These are phyloP conservation scores for Chaetothyriales sp. DNA, from an alignment of 2,329 filamentous ascomycete species.

Conservation along the genomic window DNA sequence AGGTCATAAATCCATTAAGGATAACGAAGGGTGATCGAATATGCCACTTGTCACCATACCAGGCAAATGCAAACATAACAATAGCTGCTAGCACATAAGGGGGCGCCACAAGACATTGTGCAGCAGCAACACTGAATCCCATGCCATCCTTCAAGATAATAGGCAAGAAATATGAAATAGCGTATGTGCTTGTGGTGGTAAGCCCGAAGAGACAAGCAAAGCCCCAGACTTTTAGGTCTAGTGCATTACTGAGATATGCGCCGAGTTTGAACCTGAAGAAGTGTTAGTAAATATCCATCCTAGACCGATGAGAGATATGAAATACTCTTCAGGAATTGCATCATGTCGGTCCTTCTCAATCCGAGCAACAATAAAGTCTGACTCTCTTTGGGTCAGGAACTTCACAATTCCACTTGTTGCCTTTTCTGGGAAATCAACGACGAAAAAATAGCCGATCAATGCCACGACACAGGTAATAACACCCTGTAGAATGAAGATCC, in stretches of 20 bases:
- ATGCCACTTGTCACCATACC: constrained; percentile 51
- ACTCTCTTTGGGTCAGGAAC: constrained; percentile 21
- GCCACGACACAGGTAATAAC: constrained; percentile 27
- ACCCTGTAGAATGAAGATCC: constrained; percentile 15
- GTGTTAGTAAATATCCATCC: background rate
- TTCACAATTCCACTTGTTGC: constrained; percentile 16
- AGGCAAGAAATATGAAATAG: constrained; percentile 64
- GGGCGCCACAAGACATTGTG: constrained; percentile 59
- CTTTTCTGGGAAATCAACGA: constrained; percentile 29
- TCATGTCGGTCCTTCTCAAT: constrained; percentile 41
- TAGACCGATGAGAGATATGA: constrained; percentile 20
- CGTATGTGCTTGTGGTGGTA: constrained; percentile 58
- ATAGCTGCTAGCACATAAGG: constrained; percentile 49
- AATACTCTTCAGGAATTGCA: constrained; percentile 28
- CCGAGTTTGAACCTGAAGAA: constrained; percentile 31
- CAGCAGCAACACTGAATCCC: constrained; percentile 46
- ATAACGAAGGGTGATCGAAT: constrained; percentile 58
- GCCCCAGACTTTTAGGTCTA: constrained; percentile 41
- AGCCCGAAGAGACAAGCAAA: constrained; percentile 36
- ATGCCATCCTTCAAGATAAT: constrained; percentile 54
- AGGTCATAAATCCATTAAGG: constrained; percentile 36
- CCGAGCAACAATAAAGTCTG: constrained; percentile 25
- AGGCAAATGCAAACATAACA: constrained; percentile 58
- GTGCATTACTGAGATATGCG: constrained; percentile 33
- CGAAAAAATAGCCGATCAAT: constrained; percentile 26